These are phyloP conservation scores for Curvularia sp. DNA, from an alignment of 2,329 filamentous ascomycete species.

Conservation along the genomic window DNA sequence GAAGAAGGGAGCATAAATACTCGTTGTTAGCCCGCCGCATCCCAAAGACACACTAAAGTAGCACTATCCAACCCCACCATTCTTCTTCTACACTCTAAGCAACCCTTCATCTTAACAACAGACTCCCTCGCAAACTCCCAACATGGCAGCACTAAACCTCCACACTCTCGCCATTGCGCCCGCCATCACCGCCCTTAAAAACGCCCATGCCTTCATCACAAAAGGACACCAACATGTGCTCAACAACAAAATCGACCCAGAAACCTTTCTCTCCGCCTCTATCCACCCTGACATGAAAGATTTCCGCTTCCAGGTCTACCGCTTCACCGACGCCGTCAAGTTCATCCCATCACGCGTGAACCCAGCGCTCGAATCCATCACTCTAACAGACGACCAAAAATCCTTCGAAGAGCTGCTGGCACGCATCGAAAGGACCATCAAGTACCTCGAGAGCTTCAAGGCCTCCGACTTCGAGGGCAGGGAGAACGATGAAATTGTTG, in stretches of 20 bases:
- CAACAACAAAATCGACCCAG: conserved; percentile 47
- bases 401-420: conserved; percentile 60
- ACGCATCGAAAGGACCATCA: conserved; percentile 58
- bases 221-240: conserved; percentile 55
- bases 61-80: no score
- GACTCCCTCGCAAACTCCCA: neutral
- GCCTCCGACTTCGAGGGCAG: conserved; percentile 54
- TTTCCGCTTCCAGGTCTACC: conserved; percentile 60
- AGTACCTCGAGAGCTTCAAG: conserved; percentile 56
- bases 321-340: conserved; percentile 54
- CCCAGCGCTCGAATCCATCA: conserved; percentile 40
- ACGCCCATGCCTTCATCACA: conserved; percentile 53
- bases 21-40: neutral
- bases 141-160: conserved; percentile 34
- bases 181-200: conserved; percentile 55
- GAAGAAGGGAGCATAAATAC: neutral
- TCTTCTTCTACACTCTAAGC: neutral
- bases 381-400: conserved; percentile 54
- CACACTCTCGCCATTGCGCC: conserved; percentile 52
- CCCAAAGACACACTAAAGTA: neutral
- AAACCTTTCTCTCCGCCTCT: conserved; percentile 51
- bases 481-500: conserved; percentile 51
- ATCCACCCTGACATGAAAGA: conserved; percentile 60
- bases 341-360: conserved; percentile 51
- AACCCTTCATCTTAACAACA: neutral